These are phyloP conservation scores for Ricinus communis DNA, from an alignment of 345 rosid species.

Conservation along the genomic window DNA sequence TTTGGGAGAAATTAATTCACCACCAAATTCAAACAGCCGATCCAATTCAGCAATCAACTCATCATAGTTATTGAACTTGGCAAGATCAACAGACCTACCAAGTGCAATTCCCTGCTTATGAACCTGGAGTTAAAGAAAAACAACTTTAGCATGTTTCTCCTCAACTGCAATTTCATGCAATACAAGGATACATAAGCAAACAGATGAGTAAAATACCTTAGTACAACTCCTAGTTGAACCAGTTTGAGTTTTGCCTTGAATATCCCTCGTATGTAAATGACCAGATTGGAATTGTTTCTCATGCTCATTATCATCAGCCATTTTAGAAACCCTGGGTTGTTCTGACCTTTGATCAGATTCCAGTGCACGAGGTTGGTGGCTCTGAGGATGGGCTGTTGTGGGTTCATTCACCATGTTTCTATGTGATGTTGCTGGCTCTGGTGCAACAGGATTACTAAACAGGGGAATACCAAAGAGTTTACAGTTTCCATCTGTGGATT, in stretches of 20 bases:
- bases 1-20: conserved; percentile 41
- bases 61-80: conserved; percentile 42
- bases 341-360: conserved; percentile 27
- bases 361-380: conserved; percentile 14
- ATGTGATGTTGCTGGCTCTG: conserved; percentile 16
- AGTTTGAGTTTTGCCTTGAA: conserved; percentile 29
- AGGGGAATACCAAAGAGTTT: conserved; percentile 56
- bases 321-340: conserved; percentile 26
- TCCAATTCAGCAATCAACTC: conserved; percentile 54
- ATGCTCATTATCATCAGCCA: conserved; percentile 35
- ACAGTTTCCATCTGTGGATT: conserved; percentile 37
- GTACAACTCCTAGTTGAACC: conserved; percentile 49
- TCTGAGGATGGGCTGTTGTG: conserved; percentile 10
- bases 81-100: conserved; percentile 57
- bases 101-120: conserved; percentile 56
- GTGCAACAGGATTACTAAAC: conserved; percentile 21
- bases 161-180: background rate
- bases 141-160: background rate
- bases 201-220: conserved; percentile 35
- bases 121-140: conserved; percentile 33
- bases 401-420: conserved; percentile 10
- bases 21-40: conserved; percentile 49
- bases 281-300: conserved; percentile 39
- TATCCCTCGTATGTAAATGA: conserved; percentile 39
- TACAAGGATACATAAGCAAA: background rate